Evolutionary conservation across 2,329 filamentous ascomycete species (phyloP).

Genomic region (Xylariomycetidae sp.): DNA sequence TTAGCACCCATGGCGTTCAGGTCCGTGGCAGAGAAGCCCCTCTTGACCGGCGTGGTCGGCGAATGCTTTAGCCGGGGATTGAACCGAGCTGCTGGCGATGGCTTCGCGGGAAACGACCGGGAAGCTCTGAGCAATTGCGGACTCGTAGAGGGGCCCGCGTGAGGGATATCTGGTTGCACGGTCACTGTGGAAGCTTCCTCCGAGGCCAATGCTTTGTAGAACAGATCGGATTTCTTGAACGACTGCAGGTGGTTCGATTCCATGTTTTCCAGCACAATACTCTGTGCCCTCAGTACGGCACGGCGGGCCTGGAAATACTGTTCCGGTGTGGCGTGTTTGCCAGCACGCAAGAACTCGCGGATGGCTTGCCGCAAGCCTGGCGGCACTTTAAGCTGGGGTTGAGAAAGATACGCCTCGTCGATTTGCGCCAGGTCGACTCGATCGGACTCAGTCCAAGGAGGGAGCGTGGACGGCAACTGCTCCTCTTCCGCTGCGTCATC

Average conservation of each 20-base stretch:
- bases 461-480: constrained; percentile 52
- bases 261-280: constrained; percentile 77
- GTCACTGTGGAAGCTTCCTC: constrained; percentile 59
- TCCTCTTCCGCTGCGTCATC: constrained; percentile 68
- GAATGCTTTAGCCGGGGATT: constrained; percentile 31
- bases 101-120: constrained; percentile 37
- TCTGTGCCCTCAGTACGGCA: constrained; percentile 77
- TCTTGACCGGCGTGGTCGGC: constrained; percentile 26
- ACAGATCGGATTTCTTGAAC: constrained; percentile 90
- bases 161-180: constrained; percentile 12
- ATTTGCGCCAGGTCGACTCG: constrained; percentile 86
- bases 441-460: constrained; percentile 77
- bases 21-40: constrained; percentile 44
- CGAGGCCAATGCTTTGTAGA: constrained; percentile 90
- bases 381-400: constrained; percentile 72
- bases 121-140: constrained; percentile 26
- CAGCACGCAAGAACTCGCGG: constrained; percentile 70
- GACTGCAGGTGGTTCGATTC: constrained; percentile 71
- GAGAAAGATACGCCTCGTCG: constrained; percentile 80
- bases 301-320: constrained; percentile 81
- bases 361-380: constrained; percentile 64
- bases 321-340: constrained; percentile 65
- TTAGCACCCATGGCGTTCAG: constrained; percentile 33
- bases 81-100: constrained; percentile 37
- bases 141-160: constrained; percentile 18